Evolutionary conservation across 2,329 filamentous ascomycete species (phyloP).

Genomic region (Aspergillus brunneoviolaceus): DNA sequence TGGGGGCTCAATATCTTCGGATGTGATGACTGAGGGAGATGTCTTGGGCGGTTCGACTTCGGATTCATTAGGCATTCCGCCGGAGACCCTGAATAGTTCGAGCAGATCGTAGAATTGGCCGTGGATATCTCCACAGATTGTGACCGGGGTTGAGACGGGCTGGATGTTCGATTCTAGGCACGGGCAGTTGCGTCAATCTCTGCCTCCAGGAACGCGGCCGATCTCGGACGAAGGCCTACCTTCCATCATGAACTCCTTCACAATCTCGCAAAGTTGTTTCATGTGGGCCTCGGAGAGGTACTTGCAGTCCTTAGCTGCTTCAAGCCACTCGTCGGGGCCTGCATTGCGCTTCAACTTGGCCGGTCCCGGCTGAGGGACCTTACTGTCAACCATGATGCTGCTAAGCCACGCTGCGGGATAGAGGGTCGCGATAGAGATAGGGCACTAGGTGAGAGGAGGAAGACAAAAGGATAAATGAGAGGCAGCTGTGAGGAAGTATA

Average conservation of each 20-base stretch:
- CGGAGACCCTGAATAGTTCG: slow-evolving; percentile 93
- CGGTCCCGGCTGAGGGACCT: slow-evolving; percentile 85
- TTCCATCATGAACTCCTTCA: slow-evolving; percentile 99
- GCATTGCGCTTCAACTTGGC: slow-evolving; percentile 80
- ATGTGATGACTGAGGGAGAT: slow-evolving; percentile 72
- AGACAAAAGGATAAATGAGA: not conserved
- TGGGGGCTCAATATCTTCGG: slow-evolving; percentile 90
- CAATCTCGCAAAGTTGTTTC: slow-evolving; percentile 98
- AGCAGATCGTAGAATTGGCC: slow-evolving; percentile 98
- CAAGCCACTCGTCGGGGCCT: slow-evolving; percentile 92
- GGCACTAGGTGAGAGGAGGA: not conserved
- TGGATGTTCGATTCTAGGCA: slow-evolving; percentile 91
- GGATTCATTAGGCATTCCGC: slow-evolving; percentile 88
- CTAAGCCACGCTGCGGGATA: not conserved
- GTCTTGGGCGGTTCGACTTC: slow-evolving; percentile 68
- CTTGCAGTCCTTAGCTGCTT: slow-evolving; percentile 94
- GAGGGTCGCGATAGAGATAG: not conserved
- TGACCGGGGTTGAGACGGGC: slow-evolving; percentile 94
- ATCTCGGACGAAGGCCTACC: slow-evolving; percentile 51
- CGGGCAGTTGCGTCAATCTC: slow-evolving; percentile 15
- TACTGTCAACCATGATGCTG: slow-evolving; percentile 44
- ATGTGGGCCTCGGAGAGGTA: slow-evolving; percentile 94
- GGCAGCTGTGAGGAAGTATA: not conserved
- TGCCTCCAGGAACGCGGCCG: not conserved
- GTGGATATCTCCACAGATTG: slow-evolving; percentile 96